Evolutionary conservation across 2,329 filamentous ascomycete species (phyloP), one percentile per base, ranked within the genome.

Genomic region (Aaosphaeria arxii): DNA sequence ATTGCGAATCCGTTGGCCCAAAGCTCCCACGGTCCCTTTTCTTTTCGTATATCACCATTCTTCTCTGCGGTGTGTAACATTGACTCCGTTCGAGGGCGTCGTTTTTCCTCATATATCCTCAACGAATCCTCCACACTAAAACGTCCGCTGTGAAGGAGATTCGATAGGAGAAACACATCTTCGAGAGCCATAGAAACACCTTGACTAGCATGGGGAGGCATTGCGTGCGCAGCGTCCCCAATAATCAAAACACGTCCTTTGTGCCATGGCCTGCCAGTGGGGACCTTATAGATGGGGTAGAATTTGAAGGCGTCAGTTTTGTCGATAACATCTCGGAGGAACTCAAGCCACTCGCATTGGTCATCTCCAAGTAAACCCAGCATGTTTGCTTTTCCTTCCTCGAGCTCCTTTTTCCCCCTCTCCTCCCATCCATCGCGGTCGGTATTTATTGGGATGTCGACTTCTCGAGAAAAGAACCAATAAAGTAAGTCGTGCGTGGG

Each of bases 211-310:
- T 24, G 17, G 0, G 74, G 74, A 1, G 74, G 74, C 74, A 77
- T 76, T 73, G 74, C 74, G 51, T 77, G 74, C 4, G 73, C 75
- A 29, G 74, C 74, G 61, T 77, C 75, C 4, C 74, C 74, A 4
- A 77, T 53, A 5, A 77, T 52, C 24, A 77, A 62, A 3, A 68
- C 67, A 4, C 71, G 63, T n/a, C 70, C 65, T 5, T 64, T 67
- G 39, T 53, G 64, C 74, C 74, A 76, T 24, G 57, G 63, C 5
- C 70, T 71, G 6, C 66, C 62, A 0, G 67, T 64, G 2, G 56
- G 63, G 2, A 76, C 61, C 39, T 70, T 64, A 49, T 74, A 74
- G 1, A 77, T 71, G 0, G 74, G 74, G 50, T 74, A 76, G n/a
- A 76, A 53, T 51, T 67, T 68, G 69, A 73, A 74, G 13, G 71